phyloP scores from a whole-genome alignment of 805 yeast species.

The Spathaspora boniae region DNA sequence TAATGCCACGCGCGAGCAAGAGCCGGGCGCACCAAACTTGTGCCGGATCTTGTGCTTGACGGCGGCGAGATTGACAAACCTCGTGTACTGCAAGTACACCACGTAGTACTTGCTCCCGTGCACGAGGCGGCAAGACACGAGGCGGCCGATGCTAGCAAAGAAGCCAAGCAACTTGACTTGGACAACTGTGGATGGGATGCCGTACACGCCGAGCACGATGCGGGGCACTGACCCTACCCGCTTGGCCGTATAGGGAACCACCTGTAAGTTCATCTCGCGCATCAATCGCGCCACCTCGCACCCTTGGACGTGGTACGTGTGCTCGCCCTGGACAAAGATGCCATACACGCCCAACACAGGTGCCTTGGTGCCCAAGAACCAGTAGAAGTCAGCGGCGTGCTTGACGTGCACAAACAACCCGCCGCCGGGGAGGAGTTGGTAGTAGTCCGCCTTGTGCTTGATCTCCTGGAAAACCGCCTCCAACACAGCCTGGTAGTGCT shows the following conservation, averaged over 20 bases:
- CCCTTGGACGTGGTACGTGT: background rate
- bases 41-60: background rate
- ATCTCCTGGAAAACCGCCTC: background rate
- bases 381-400: background rate
- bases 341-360: slow-evolving; percentile 3
- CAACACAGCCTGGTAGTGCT: background rate
- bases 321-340: background rate
- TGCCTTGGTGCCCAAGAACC: slow-evolving; percentile 1
- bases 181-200: background rate
- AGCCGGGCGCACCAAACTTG: too few relatives aligned
- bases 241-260: background rate
- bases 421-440: slow-evolving; percentile 3
- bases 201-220: slow-evolving; percentile 2
- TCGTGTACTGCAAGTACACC: slow-evolving; percentile 5
- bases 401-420: slow-evolving; percentile 4
- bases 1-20: too few relatives aligned
- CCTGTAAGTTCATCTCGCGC: slow-evolving; percentile 4
- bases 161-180: slow-evolving; percentile 1
- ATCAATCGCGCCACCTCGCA: background rate
- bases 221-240: background rate
- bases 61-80: slow-evolving; percentile 1
- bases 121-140: slow-evolving; percentile 6
- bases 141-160: slow-evolving; percentile 4
- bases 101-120: slow-evolving; percentile 4
- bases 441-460: slow-evolving; percentile 1